phyloP scores from a whole-genome alignment of 495 filamentous ascomycete species.

The Trypethelium eluteriae region DNA sequence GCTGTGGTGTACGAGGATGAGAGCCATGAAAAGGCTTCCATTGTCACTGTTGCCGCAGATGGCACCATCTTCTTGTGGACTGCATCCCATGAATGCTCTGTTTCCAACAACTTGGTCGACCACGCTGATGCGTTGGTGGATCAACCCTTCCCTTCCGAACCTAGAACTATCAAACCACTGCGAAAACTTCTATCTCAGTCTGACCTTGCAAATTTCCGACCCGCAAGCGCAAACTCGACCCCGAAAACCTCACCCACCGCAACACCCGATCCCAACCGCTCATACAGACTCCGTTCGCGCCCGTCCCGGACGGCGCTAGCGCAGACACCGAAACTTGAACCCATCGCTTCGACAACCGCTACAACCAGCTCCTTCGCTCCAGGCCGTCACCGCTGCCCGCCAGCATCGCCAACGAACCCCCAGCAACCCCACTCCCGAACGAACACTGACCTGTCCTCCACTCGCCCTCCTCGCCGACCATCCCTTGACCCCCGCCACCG shows the following conservation, averaged over 20 bases:
- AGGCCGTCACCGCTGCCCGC: conserved; percentile 19
- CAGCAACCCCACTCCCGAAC: conserved; percentile 24
- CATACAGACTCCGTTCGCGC: conserved; percentile 28
- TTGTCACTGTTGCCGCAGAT: conserved; percentile 38
- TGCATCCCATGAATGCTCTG: conserved; percentile 16
- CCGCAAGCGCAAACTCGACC: conserved; percentile 18
- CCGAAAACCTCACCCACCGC: conserved; percentile 13
- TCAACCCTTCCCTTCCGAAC: neutral
- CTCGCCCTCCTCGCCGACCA: conserved; percentile 35
- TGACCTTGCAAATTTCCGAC: conserved; percentile 34
- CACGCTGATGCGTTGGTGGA: conserved; percentile 2
- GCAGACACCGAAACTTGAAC: conserved; percentile 34
- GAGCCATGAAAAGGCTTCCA: conserved; percentile 7
- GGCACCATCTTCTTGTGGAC: conserved; percentile 39
- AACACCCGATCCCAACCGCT: conserved; percentile 20
- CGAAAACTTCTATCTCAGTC: conserved; percentile 36
- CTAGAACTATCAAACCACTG: conserved; percentile 17
- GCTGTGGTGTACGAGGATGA: conserved; percentile 45
- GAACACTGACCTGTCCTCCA: neutral
- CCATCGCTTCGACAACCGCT: conserved; percentile 14
- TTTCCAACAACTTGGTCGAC: neutral
- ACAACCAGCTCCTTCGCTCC: conserved; percentile 11
- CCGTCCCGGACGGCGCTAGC: conserved; percentile 32
- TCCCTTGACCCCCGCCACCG: conserved; percentile 49
- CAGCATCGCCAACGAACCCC: conserved; percentile 32